phyloP scores from a whole-genome alignment of 257 asterid species.

The Capsicum chinense region DNA sequence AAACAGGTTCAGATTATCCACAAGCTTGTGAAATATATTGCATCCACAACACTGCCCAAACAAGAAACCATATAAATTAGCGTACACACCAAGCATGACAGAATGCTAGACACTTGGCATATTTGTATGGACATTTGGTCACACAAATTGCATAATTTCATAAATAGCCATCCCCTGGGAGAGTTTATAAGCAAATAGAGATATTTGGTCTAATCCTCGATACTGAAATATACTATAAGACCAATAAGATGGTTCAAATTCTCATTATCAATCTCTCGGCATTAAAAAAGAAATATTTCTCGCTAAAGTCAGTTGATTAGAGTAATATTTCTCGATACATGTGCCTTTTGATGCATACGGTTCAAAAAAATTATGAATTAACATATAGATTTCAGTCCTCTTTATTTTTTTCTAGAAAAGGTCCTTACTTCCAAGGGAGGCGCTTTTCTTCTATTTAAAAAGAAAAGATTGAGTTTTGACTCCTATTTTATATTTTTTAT shows the following conservation, averaged over 20 bases:
- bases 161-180: background rate
- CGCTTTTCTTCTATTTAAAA: background rate
- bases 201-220: background rate
- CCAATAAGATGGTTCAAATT: background rate
- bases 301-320: background rate
- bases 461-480: background rate
- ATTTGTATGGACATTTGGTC: background rate
- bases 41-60: slow-evolving; percentile 88
- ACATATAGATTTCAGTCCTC: too few species aligned
- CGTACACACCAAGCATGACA: background rate
- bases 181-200: background rate
- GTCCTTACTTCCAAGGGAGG: background rate
- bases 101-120: background rate
- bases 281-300: background rate
- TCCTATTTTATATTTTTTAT: background rate
- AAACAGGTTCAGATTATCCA: slow-evolving; percentile 89
- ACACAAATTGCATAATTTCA: background rate
- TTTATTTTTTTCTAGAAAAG: background rate
- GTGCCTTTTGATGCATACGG: too few species aligned
- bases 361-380: too few species aligned
- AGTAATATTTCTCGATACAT: background rate
- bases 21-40: slow-evolving; percentile 91
- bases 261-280: background rate
- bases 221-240: background rate
- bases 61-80: slow-evolving; percentile 2